Base-by-base conservation (phyloP, 2,329 filamentous ascomycete species). In the Ophiostoma australiae region DNA sequence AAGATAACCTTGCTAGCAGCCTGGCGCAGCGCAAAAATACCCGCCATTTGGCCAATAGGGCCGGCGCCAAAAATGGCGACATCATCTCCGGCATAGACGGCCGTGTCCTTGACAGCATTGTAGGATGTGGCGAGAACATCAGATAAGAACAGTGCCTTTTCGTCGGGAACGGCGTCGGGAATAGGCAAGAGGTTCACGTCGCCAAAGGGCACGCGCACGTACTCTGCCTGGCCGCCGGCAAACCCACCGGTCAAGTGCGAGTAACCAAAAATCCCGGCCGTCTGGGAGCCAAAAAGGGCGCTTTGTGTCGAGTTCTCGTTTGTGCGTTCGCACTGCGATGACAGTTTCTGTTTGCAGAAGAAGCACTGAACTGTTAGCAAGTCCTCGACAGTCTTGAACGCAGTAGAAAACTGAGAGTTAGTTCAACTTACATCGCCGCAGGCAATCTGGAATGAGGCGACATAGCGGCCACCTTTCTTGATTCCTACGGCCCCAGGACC, bases 41-140 rank as follows among this genome's bases (percentile, higher is more conserved):
- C 91, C 1, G 85, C 87, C 90, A 96, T 95, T 76, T 96, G 91
- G 0, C 93, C 93, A 69, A 97, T 91, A 0, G 92, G 93, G 0
- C 93, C 93, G 0, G 90, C 91, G n/a, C 92, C 93, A 73, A 92
- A 97, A 72, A 96, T 88, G 44, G 91, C 92, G 1, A 97, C 92
- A 1, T 89, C 83, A 75, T 96, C 92, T 15, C 86, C 88, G 44
- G 90, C 83, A 73, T 91, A 89, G n/a, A 97, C 90, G 1, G 87
- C 90, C 0, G 92, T 96, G 76, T 96, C 92, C 61, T 93, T 89
- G 52, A 96, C 92, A 69, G 87, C 88, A 77, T 97, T 90, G 85
- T 92, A 97, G 11, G 89, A 89, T 0, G 93, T 97, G 23, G 84
- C 83, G 1, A 97, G 79, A 0, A 96, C 92, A 78, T 97, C 93